Base-by-base conservation (phyloP, 495 filamentous ascomycete genomes). In the Pyrenopolyporus hunteri region DNA sequence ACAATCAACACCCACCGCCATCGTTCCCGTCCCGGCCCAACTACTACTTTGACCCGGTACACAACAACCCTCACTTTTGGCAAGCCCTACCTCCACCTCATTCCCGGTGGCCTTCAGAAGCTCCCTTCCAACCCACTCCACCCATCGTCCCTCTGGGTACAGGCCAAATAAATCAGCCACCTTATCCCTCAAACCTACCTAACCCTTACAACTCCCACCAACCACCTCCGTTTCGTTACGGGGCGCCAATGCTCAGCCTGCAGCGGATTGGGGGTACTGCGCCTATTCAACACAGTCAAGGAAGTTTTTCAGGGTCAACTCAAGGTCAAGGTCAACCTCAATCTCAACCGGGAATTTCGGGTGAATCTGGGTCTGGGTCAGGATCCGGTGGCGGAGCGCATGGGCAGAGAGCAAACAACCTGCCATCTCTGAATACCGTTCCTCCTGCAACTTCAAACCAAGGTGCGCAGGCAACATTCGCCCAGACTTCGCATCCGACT, bases 241-340 rank as follows among this genome's bases (percentile, higher is more conserved):
- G 57, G 43, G 9, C 28, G 19, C 63, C 56, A n/a, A 56, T 66
- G 52, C 28, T 56, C 16, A 52, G 63, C 33, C 14, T 66, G 52
- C 57, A 60, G 19, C 54, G 57, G 55, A 66, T 66, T 39, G 63
- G 63, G 47, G 63, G 63, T 5, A 66, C 63, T 1, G 63, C 63
- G 16, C 63, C 63, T 19, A 61, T 60, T 40, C 63, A 66, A 31
- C 63, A 66, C 19, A 66, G 51, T 26, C 63, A 66, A 33, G 63
- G 56, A 28, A 37, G 48, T 16, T 56, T 46, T 13, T 65, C 62
- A 13, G 25, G 17, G 11, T 46, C 62, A 35, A 51, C 36, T 40
- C 62, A 55, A 33, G 14, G 37, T 13, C 37, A 42, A 35, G n/a
- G n/a, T n/a, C n/a, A n/a, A n/a, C n/a, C n/a, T 51, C 47, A 58